Base-by-base conservation (phyloP, 2,329 filamentous ascomycete genomes). In the Lizonia empirigonia region DNA sequence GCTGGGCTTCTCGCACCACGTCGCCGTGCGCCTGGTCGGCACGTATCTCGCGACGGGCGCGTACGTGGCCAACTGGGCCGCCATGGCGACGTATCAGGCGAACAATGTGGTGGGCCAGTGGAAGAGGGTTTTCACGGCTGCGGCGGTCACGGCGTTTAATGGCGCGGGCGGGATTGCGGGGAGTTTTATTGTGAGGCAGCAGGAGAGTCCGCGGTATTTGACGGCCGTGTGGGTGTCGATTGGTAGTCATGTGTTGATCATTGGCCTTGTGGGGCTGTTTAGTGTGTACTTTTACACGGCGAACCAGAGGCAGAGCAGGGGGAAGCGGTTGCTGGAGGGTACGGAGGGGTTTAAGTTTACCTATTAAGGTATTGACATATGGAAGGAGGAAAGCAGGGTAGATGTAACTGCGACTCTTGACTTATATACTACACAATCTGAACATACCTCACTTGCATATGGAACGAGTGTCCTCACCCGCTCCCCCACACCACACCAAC, bases 141-240 rank as follows among this genome's bases (percentile, higher is more conserved):
- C 84, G 0, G 77, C 80, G 0, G 79, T 86, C 2, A 82, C 83
- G 9, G 83, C 82, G 7, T 80, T 77, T 62, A 87, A 87, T 58
- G 84, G 85, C 0, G 79, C 85, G 13, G 85, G 85, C 7, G 84
- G 84, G 0, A 84, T 87, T 53, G 84, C 84, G 1, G 85, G 85
- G 1, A 85, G 82, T 62, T 89, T 84, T 63, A 87, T 88, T 56
- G 83, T 89, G 3, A 76, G 82, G 20, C 76, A 80, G 53, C 68
- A 77, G 7, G 85, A 89, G 64, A 84, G 84, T 2, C 86, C 86
- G 6, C 71, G 76, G 49, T 88, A 88, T 67, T 68, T 77, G 50
- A 88, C 85, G 2, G 86, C 86, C 2, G 80, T 88, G 12, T 88
- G 85, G 84, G 78, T 87, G 12, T 85, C 82, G 10, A 85, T 88